Conservation (phyloP, 805 yeast genomes). For the Maudiozyma saulgeensis region DNA sequence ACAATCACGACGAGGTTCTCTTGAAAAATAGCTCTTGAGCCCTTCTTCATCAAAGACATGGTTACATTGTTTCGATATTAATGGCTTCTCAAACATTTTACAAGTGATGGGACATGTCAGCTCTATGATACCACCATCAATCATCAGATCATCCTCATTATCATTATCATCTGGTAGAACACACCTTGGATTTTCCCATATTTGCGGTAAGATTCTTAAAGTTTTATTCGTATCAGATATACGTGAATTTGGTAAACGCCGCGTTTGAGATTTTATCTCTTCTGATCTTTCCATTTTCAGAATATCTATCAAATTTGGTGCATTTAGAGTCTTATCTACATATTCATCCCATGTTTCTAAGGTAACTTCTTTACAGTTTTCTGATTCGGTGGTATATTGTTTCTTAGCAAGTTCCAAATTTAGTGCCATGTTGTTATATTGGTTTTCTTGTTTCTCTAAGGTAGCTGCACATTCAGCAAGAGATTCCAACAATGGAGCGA, state of each 20-base stretch:
- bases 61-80: constrained; percentile 44
- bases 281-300: not conserved
- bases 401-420: not conserved
- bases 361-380: not conserved
- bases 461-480: not conserved
- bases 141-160: constrained; percentile 52
- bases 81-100: constrained; percentile 43
- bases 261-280: not conserved
- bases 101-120: constrained; percentile 59
- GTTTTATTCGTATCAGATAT: constrained; percentile 6
- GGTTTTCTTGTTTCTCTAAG: not conserved
- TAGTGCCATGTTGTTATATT: not conserved
- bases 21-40: constrained; percentile 30
- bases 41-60: constrained; percentile 53
- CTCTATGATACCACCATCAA: constrained; percentile 64
- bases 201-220: constrained; percentile 37
- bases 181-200: constrained; percentile 49
- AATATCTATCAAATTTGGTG: constrained; percentile 9
- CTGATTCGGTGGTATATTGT: constrained; percentile 1
- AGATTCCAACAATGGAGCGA: not conserved
- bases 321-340: constrained; percentile 5
- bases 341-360: constrained; percentile 7
- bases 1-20: constrained; percentile 32
- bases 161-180: constrained; percentile 42
- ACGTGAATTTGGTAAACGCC: not conserved